Evolutionary conservation across 805 yeast species (phyloP), one percentile per base, ranked within the genome.

Genomic region (Candida pini): DNA sequence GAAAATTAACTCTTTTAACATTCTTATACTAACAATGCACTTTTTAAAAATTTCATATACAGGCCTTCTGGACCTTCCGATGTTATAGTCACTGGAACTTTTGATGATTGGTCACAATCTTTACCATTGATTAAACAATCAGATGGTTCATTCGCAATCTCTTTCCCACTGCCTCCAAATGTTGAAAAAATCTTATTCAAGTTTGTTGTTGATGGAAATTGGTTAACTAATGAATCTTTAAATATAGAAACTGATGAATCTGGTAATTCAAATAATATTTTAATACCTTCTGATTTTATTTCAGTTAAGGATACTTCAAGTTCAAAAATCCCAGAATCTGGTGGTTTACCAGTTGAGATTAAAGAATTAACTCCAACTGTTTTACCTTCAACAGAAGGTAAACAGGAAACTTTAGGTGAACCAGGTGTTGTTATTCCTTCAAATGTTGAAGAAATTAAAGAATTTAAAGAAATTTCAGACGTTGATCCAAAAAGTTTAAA

Each of bases 341-440:
- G 69, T 39, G 73, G 75, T 12, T 47, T 71, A 35, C 41, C 59
- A 3, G 55, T 46, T 30, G 8, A 22, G 25, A 7, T 12, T 5
- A 22, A 22, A 7, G 25, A 22, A 22, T 22, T 12, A 12, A 22
- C 10, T 12, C 25, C 25, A 22, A 64, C 72, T n/a, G 74, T 69
- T 14, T 35, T 69, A 55, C 74, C 76, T 24, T 50, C 64, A 5
- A 19, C 42, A 10, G 72, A 66, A 42, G 64, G 62, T 16, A 66
- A 65, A 29, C 56, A 60, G 34, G 53, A 69, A 6, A 43, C 67
- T 35, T 46, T 63, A 14, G 81, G 83, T 33, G 87, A 81, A 48
- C 85, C 90, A 22, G 95, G 95, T 27, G 69, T 81, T 37, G 69
- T 63, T 28, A 54, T 80, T 43, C 89, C 88, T 31, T 51, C 62